These are phyloP conservation scores for Tetrapyrgos nigripes DNA, from an alignment of 1,284 basidiomycete species.

Conservation along the genomic window DNA sequence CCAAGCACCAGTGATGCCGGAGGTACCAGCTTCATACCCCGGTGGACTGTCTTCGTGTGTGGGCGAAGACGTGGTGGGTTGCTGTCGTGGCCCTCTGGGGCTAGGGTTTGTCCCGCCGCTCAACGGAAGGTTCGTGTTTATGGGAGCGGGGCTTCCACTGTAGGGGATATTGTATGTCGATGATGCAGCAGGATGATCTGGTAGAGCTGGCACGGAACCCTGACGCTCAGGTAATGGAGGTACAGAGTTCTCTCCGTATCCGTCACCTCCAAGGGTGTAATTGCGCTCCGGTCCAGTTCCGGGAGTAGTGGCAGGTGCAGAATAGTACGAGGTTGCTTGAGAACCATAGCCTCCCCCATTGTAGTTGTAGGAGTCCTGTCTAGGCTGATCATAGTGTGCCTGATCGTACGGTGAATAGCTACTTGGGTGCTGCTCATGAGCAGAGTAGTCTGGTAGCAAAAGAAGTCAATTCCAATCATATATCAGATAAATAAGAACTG, in stretches of 20 bases:
- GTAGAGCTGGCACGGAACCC: conserved; percentile 16
- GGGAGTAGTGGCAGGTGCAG: conserved; percentile 38
- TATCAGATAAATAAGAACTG: conserved; percentile 30
- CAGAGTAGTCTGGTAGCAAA: conserved; percentile 54
- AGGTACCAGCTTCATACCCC: conserved; percentile 61
- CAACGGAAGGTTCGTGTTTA: conserved; percentile 40
- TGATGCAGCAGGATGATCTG: conserved; percentile 20
- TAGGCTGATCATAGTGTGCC: conserved; percentile 55
- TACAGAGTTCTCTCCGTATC: conserved; percentile 56
- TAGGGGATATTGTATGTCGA: conserved; percentile 30
- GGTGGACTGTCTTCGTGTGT: conserved; percentile 64
- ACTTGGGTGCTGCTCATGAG: conserved; percentile 56
- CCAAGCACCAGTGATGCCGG: conserved; percentile 58
- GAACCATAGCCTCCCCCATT: conserved; percentile 32
- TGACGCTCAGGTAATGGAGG: conserved; percentile 42
- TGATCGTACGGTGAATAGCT: conserved; percentile 58
- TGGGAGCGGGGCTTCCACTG: conserved; percentile 30
- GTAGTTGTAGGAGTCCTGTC: conserved; percentile 15
- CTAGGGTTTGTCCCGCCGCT: conserved; percentile 39
- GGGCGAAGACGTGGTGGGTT: conserved; percentile 27
- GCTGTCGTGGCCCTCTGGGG: conserved; percentile 46
- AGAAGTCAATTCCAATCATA: neutral
- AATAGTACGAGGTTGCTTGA: conserved; percentile 33
- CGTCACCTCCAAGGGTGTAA: conserved; percentile 64
- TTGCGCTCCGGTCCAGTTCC: conserved; percentile 49